These are phyloP conservation scores for Parastagonospora nodorum DNA, from an alignment of 2,329 filamentous ascomycete species.

Conservation along the genomic window DNA sequence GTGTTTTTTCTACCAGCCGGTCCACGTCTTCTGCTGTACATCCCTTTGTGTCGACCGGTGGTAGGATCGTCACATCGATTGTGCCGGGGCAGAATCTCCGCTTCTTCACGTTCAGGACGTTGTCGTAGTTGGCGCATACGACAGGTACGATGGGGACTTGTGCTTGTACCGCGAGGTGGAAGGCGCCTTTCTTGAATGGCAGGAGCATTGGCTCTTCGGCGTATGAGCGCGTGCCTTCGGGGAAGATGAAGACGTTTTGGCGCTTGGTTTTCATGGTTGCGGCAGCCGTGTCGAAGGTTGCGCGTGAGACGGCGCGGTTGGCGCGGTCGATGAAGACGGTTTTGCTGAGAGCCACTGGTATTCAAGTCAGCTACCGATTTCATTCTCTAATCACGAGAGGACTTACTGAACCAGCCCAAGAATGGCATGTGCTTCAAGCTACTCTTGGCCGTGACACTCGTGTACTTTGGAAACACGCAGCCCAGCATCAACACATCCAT, in stretches of 20 bases:
- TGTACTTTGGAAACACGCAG: constrained; percentile 85
- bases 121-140: constrained; percentile 57
- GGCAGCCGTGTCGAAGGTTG: constrained; percentile 84
- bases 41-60: constrained; percentile 44
- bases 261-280: constrained; percentile 72
- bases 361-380: constrained; percentile 3
- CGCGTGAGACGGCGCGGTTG: constrained; percentile 79
- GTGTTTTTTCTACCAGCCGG: constrained; percentile 34
- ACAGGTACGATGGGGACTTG: constrained; percentile 91
- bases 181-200: constrained; percentile 99
- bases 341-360: constrained; percentile 74
- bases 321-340: constrained; percentile 94
- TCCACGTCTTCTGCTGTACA: constrained; percentile 43
- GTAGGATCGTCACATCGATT: constrained; percentile 60
- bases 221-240: constrained; percentile 93
- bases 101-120: constrained; percentile 53
- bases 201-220: constrained; percentile 78
- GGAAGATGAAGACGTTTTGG: constrained; percentile 81
- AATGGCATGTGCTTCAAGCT: constrained; percentile 79
- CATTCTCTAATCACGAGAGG: neutral
- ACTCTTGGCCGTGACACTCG: constrained; percentile 90
- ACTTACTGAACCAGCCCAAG: constrained; percentile 85
- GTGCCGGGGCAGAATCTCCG: constrained; percentile 49
- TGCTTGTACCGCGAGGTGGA: constrained; percentile 92
- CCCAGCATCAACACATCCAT: constrained; percentile 93